Conservation (phyloP, 2,329 filamentous ascomycete species). For the Exophiala calicioides region DNA sequence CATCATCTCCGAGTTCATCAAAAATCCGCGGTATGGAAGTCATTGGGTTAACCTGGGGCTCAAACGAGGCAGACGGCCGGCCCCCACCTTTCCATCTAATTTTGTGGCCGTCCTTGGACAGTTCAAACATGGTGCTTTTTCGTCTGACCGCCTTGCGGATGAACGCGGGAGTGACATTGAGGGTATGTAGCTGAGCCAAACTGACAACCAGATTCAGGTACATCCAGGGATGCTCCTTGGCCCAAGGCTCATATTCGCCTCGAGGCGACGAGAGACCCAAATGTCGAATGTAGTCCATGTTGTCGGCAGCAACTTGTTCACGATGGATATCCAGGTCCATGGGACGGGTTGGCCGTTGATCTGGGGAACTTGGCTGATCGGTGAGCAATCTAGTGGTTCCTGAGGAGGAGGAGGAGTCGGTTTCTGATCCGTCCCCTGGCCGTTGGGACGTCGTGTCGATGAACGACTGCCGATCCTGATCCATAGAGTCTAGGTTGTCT, state of each 20-base stretch:
- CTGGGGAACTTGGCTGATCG: slow-evolving; percentile 45
- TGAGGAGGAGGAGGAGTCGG: slow-evolving; percentile 9
- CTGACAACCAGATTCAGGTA: slow-evolving; percentile 66
- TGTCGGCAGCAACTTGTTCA: slow-evolving; percentile 72
- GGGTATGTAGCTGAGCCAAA: slow-evolving; percentile 80
- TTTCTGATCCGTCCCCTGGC: neutral
- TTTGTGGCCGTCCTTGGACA: slow-evolving; percentile 75
- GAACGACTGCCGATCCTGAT: slow-evolving; percentile 4
- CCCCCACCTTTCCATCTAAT: slow-evolving; percentile 75
- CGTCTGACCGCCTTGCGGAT: slow-evolving; percentile 70
- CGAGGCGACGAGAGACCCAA: slow-evolving; percentile 29
- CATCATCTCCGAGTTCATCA: slow-evolving; percentile 23
- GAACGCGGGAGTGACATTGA: slow-evolving; percentile 78
- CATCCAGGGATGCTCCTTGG: slow-evolving; percentile 27
- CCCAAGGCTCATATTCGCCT: slow-evolving; percentile 1
- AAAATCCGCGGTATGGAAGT: slow-evolving; percentile 4
- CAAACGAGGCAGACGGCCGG: slow-evolving; percentile 65
- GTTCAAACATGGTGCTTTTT: slow-evolving; percentile 72
- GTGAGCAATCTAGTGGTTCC: slow-evolving; percentile 3
- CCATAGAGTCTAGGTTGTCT: slow-evolving; percentile 21
- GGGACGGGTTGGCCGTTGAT: slow-evolving; percentile 76
- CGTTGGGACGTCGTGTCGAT: slow-evolving; percentile 1
- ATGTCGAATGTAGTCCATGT: slow-evolving; percentile 58
- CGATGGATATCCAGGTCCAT: slow-evolving; percentile 76
- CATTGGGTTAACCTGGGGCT: slow-evolving; percentile 45